Conservation (phyloP, 768 basidiomycete genomes). For the Pleurotus tuoliensis region DNA sequence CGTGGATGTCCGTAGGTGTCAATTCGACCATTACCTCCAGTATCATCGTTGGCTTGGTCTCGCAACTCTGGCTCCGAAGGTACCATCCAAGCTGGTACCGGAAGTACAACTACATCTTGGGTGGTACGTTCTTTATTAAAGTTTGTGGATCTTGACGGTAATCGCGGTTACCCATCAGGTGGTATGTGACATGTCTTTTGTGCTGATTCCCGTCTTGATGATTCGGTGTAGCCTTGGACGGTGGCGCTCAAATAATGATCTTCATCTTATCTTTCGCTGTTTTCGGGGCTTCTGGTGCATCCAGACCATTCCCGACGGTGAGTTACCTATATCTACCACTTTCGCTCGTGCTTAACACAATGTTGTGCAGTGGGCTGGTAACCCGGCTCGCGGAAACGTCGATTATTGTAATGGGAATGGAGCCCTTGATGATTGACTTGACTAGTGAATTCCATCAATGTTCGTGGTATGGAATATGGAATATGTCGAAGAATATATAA, state of each 20-base stretch:
- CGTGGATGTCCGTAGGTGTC: constrained; percentile 47
- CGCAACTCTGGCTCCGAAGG: constrained; percentile 56
- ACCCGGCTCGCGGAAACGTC: constrained; percentile 47
- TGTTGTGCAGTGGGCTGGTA: constrained; percentile 45
- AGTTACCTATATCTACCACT: constrained; percentile 5
- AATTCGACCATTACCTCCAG: constrained; percentile 46
- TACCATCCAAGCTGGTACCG: constrained; percentile 66
- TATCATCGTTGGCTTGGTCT: constrained; percentile 50
- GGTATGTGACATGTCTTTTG: neutral
- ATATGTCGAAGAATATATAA: too few relatives aligned
- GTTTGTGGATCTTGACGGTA: neutral
- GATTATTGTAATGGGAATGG: constrained; percentile 62
- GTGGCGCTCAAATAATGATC: constrained; percentile 63
- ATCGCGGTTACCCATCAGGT: neutral
- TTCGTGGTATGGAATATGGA: too few relatives aligned
- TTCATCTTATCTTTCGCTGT: constrained; percentile 64
- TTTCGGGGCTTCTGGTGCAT: constrained; percentile 51
- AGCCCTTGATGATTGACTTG: constrained; percentile 29
- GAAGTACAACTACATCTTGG: constrained; percentile 63
- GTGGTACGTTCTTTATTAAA: constrained; percentile 29
- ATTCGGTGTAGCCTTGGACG: constrained; percentile 41
- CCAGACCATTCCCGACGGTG: constrained; percentile 46
- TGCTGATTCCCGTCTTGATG: too few relatives aligned
- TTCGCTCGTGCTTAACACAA: too few relatives aligned
- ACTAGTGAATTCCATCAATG: neutral